Conservation (phyloP, 805 yeast species). For the Cyberlindnera japonica region DNA sequence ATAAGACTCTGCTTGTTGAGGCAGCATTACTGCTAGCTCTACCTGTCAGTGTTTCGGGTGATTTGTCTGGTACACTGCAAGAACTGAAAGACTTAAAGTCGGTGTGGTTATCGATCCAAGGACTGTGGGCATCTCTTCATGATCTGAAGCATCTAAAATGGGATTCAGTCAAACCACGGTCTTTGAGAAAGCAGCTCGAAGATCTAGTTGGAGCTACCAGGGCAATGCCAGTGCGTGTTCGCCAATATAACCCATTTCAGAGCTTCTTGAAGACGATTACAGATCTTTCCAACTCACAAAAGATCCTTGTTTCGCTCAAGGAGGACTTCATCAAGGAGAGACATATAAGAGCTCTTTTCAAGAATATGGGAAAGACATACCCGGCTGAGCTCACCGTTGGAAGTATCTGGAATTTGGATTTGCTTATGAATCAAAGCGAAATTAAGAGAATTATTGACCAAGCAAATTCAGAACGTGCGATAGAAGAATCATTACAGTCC, state of each 20-base stretch:
- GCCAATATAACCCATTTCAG: conserved; percentile 69
- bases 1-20: conserved; percentile 16
- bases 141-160: conserved; percentile 43
- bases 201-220: conserved; percentile 43
- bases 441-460: conserved; percentile 49
- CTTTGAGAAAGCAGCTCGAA: conserved; percentile 47
- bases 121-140: conserved; percentile 45
- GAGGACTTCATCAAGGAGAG: conserved; percentile 55
- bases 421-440: conserved; percentile 39
- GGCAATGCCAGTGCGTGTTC: conserved; percentile 50
- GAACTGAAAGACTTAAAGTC: conserved; percentile 54
- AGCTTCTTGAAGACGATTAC: conserved; percentile 47
- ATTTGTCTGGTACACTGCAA: conserved; percentile 32
- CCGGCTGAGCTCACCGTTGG: conserved; percentile 20
- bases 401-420: conserved; percentile 57
- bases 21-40: conserved; percentile 36
- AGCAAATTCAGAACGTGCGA: conserved; percentile 69
- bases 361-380: conserved; percentile 25
- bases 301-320: conserved; percentile 41
- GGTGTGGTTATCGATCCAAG: conserved; percentile 62
- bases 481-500: conserved; percentile 52
- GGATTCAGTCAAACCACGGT: conserved; percentile 43
- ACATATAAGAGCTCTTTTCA: conserved; percentile 60
- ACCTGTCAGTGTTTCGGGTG: conserved; percentile 28
- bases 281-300: conserved; percentile 23